phyloP scores from a whole-genome alignment of 2,329 filamentous ascomycete genomes.

The Penicillium verrucosum region DNA sequence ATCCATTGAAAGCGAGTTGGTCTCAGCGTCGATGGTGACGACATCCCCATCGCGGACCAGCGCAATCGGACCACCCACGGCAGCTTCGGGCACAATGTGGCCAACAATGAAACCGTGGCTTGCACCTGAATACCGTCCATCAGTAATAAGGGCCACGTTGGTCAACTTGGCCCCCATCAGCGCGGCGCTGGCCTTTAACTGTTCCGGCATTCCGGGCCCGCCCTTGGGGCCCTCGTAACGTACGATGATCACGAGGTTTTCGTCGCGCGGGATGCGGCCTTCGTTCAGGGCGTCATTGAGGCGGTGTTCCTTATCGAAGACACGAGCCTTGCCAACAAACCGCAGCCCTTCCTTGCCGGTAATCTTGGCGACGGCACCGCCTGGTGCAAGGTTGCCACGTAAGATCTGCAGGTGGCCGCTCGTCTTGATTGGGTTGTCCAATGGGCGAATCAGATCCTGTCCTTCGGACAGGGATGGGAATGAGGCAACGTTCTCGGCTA shows the following conservation, averaged over 20 bases:
- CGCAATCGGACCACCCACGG: slow-evolving; percentile 80
- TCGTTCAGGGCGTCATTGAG: slow-evolving; percentile 71
- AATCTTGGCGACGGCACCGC: slow-evolving; percentile 90
- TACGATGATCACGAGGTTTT: slow-evolving; percentile 85
- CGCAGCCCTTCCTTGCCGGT: slow-evolving; percentile 87
- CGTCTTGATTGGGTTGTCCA: slow-evolving; percentile 78
- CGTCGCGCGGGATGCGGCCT: slow-evolving; percentile 67
- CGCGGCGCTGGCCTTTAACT: slow-evolving; percentile 80
- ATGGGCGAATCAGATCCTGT: slow-evolving; percentile 77
- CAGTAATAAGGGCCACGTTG: slow-evolving; percentile 87
- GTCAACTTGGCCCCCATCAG: slow-evolving; percentile 88
- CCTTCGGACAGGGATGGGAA: slow-evolving; percentile 74
- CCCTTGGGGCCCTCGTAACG: slow-evolving; percentile 93
- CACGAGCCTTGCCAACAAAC: slow-evolving; percentile 76
- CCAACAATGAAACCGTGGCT: slow-evolving; percentile 92
- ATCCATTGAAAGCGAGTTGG: slow-evolving; percentile 69
- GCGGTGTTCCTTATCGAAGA: slow-evolving; percentile 81
- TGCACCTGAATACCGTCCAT: slow-evolving; percentile 84
- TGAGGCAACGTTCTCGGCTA: slow-evolving; percentile 74
- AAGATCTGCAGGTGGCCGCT: slow-evolving; percentile 88
- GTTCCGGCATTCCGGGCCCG: slow-evolving; percentile 94
- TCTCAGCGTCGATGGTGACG: slow-evolving; percentile 80
- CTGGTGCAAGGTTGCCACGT: slow-evolving; percentile 80
- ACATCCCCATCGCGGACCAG: slow-evolving; percentile 74
- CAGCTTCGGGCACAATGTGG: slow-evolving; percentile 86